Evolutionary conservation across 2,329 filamentous ascomycete genomes (phyloP), one percentile per base, ranked within the genome.

Genomic region (Trichoderma arundinaceum): DNA sequence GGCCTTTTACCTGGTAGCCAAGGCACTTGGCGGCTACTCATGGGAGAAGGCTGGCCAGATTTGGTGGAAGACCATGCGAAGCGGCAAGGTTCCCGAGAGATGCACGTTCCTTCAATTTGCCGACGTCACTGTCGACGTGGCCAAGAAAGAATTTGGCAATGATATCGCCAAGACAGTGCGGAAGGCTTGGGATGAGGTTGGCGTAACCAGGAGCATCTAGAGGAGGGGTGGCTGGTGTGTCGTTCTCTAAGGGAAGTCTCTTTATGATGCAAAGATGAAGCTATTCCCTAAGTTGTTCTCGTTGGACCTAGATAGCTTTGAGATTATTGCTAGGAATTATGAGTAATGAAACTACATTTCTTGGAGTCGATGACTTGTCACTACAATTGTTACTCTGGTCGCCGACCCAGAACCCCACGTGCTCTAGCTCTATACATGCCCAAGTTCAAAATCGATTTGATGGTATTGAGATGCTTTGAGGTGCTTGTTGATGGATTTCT

Each of bases 31-130:
- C 13, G 84, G 84, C 5, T 83, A 80, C 71, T 81, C 81, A 4
- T 87, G 81, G 81, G 82, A 84, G 70, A 83, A 82, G 74, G 81
- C 81, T 8, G 83, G 83, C 12, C 78, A 81, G 68, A 82, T 84
- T 65, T 84, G 82, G 82, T 84, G 82, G 82, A 78, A 80, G 70
- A 75, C 82, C 0, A 77, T 84, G 78, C 77, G 71, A 17, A 80
- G 78, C 39, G 80, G 80, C 17, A 77, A 75, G 17, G 69, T 85
- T 7, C 75, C 79, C 0, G 64, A 75, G 15, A 73, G 71, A 10
- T 81, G 78, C 70, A 81, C 74, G 7, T 84, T 85, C 68, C 67
- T 78, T 43, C 79, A 83, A 68, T 85, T 84, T 67, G 81, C 83
- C 22, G 77, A 83, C 49, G 78, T 79, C 7, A 85, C 82, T 0